Percentiles rank a stretch among this genome's conserved stretches.
Conservation (phyloP, 345 rosid genomes). For the Atalantia buxifolia region DNA sequence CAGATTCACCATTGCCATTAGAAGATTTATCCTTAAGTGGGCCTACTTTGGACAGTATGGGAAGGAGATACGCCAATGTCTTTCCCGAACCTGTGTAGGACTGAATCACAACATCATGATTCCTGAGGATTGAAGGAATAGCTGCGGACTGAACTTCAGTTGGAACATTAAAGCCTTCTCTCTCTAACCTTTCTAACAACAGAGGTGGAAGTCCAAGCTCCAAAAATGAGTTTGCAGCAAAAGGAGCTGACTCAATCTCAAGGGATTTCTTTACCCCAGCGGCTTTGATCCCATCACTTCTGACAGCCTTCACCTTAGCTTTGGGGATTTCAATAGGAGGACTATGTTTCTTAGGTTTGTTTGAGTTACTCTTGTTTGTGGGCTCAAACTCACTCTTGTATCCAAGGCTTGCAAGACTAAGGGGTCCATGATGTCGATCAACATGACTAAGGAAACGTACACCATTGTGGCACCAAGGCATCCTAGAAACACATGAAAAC, state of each 20-base stretch:
- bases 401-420: slow-evolving; percentile 65
- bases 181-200: slow-evolving; percentile 62
- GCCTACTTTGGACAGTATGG: slow-evolving; percentile 75
- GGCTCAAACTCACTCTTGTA: slow-evolving; percentile 33
- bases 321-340: slow-evolving; percentile 27
- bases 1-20: slow-evolving; percentile 25
- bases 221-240: slow-evolving; percentile 73
- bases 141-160: slow-evolving; percentile 90
- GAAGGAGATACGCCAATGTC: slow-evolving; percentile 85
- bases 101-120: slow-evolving; percentile 80
- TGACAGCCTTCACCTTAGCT: slow-evolving; percentile 32
- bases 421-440: slow-evolving; percentile 41
- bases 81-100: slow-evolving; percentile 96
- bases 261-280: slow-evolving; percentile 35
- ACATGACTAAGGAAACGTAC: slow-evolving; percentile 42
- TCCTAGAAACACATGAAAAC: slow-evolving; percentile 39
- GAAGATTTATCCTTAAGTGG: slow-evolving; percentile 48
- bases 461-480: slow-evolving; percentile 29
- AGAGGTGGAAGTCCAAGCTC: slow-evolving; percentile 84
- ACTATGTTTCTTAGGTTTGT: slow-evolving; percentile 25
- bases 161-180: slow-evolving; percentile 67
- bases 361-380: slow-evolving; percentile 19
- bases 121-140: slow-evolving; percentile 67
- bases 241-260: slow-evolving; percentile 52
- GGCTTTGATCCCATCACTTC: slow-evolving; percentile 32